Evolutionary conservation across 306 rosid genomes (phyloP).

Genomic region (Lablab purpureus): DNA sequence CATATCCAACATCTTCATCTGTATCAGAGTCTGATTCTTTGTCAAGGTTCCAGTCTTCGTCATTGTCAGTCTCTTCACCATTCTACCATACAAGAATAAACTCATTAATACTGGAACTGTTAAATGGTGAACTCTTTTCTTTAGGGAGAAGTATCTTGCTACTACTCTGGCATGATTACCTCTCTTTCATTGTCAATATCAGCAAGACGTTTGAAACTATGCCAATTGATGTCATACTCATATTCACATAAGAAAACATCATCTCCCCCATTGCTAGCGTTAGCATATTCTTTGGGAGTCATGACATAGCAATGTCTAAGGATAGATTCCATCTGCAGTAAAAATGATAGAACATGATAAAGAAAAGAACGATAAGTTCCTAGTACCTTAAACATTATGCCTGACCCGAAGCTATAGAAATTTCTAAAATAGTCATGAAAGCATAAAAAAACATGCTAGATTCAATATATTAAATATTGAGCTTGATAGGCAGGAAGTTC

Average conservation of each 20-base stretch:
- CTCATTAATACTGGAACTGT: constrained; percentile 12
- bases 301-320: constrained; percentile 78
- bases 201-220: constrained; percentile 86
- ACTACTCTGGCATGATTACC: constrained; percentile 53
- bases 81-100: constrained; percentile 58
- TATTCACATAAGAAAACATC: constrained; percentile 89
- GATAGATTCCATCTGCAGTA: constrained; percentile 81
- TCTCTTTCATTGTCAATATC: constrained; percentile 68
- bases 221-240: constrained; percentile 90
- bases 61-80: constrained; percentile 66
- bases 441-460: constrained; percentile 24
- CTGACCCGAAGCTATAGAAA: constrained; percentile 17
- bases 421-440: constrained; percentile 19
- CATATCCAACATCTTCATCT: constrained; percentile 75
- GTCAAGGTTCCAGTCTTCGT: constrained; percentile 76
- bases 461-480: constrained; percentile 1
- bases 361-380: constrained; percentile 30
- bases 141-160: constrained; percentile 27
- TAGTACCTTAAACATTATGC: constrained; percentile 24
- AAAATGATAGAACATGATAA: constrained; percentile 38
- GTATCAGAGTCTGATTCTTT: constrained; percentile 68
- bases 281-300: constrained; percentile 81
- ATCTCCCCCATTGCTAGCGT: constrained; percentile 79
- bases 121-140: constrained; percentile 31
- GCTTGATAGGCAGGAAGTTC: constrained; percentile 12